These are phyloP conservation scores for Debaryomyces psychrophilus DNA, from an alignment of 1,139 yeast species.

Conservation along the genomic window DNA sequence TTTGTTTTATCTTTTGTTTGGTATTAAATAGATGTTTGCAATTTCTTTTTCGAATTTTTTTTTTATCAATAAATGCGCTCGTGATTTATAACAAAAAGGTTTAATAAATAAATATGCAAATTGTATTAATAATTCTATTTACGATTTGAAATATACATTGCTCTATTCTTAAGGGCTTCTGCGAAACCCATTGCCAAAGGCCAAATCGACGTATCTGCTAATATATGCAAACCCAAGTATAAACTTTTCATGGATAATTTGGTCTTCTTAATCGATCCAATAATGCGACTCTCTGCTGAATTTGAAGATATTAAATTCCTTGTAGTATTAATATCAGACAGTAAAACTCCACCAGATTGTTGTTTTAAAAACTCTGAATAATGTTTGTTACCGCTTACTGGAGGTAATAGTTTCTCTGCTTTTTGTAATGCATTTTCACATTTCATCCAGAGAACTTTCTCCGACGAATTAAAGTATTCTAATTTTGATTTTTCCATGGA, in stretches of 20 bases:
- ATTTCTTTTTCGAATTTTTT: slow-evolving; percentile 5
- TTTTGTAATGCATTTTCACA: slow-evolving; percentile 55
- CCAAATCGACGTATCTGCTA: slow-evolving; percentile 85
- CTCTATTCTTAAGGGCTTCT: slow-evolving; percentile 72
- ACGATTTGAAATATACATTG: slow-evolving; percentile 33
- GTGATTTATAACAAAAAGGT: neutral
- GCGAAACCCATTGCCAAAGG: slow-evolving; percentile 77
- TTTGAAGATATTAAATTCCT: slow-evolving; percentile 21
- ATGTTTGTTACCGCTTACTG: slow-evolving; percentile 25
- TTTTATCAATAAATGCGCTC: neutral
- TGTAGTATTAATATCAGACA: slow-evolving; percentile 11
- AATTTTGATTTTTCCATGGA: slow-evolving; percentile 47
- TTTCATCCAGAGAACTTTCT: slow-evolving; percentile 53
- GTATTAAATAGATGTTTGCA: neutral
- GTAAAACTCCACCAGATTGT: slow-evolving; percentile 49
- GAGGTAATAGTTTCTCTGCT: slow-evolving; percentile 55
- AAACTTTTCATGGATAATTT: slow-evolving; percentile 59
- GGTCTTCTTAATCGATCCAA: slow-evolving; percentile 38
- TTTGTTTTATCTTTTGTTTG: neutral
- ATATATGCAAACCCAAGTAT: slow-evolving; percentile 68
- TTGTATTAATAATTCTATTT: slow-evolving; percentile 6
- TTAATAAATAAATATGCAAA: slow-evolving; percentile 2
- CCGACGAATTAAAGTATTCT: slow-evolving; percentile 40
- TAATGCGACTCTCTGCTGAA: slow-evolving; percentile 44
- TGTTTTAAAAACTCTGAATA: slow-evolving; percentile 56